Evolutionary conservation across 2,329 filamentous ascomycete genomes (phyloP).

Genomic region (Cercospora zeae-maydis): DNA sequence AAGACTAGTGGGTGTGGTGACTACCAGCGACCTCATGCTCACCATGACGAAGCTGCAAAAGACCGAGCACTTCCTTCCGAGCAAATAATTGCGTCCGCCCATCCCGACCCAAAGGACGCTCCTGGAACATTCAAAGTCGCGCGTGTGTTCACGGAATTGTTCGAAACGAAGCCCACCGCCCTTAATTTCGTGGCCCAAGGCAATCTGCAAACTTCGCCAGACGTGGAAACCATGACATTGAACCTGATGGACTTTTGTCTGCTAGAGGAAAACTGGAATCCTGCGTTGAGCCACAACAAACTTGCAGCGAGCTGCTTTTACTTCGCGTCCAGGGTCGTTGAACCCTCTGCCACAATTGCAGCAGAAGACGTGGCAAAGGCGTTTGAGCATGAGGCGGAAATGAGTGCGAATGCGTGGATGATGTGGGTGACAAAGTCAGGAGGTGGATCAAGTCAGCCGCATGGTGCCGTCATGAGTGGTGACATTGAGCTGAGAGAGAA

Average conservation of each 20-base stretch:
- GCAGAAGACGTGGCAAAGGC: constrained; percentile 11
- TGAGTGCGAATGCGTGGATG: constrained; percentile 7
- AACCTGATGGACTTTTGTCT: constrained; percentile 24
- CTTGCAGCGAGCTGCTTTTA: constrained; percentile 21
- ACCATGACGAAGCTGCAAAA: not conserved
- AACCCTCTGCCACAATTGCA: not conserved
- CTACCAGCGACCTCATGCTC: not conserved
- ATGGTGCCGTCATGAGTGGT: not conserved
- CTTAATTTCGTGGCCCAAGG: constrained; percentile 18
- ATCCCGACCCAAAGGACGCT: not conserved
- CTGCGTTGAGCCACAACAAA: constrained; percentile 16
- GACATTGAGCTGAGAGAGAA: not conserved
- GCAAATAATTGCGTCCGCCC: not conserved
- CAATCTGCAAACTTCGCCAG: constrained; percentile 8
- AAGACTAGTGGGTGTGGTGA: not conserved
- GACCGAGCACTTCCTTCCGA: not conserved
- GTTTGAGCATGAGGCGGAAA: constrained; percentile 10
- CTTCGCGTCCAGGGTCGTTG: constrained; percentile 17
- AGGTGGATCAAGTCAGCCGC: not conserved
- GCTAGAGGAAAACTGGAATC: constrained; percentile 20
- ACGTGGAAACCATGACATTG: constrained; percentile 19
- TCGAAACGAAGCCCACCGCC: constrained; percentile 7
- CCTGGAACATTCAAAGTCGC: constrained; percentile 7
- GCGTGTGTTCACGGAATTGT: constrained; percentile 15
- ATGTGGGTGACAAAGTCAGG: not conserved